Evolutionary conservation across 371 early-diverging fungal species (phyloP), one percentile per base, ranked within the genome.

Genomic region (Chytridium lagenaria): DNA sequence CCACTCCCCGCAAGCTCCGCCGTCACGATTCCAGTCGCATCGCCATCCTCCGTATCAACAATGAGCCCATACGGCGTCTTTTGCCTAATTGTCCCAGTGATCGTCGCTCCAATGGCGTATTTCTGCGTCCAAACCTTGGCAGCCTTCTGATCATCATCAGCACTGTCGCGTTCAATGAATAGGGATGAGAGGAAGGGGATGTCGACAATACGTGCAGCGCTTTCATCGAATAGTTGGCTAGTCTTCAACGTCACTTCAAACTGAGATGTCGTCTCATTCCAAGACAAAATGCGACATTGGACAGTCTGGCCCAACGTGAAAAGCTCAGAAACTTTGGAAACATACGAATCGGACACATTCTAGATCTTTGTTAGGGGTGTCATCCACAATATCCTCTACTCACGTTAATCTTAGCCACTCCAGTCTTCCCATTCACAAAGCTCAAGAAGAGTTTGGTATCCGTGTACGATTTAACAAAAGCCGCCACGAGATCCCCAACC

Each of bases 241-340:
- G 79, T 77, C 79, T 92, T 92, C 68, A 92, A 78, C n/a, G 86
- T 82, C 30, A 92, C 76, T 15, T 83, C 80, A 22, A 86, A 71
- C 68, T 80, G 80, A 7, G 79, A 73, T 34, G 69, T 75, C 23
- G 77, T 82, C 16, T 69, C 69, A 19, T 90, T 86, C 5, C 90
- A 76, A 37, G 71, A 73, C 52, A 75, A 73, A 22, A 93, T 85
- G 52, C 70, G 74, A 30, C 87, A 87, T 31, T 90, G 36, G 5
- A 94, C 91, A 12, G 92, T 88, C 74, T 94, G 92, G 65, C 89
- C 85, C 23, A 68, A 63, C 38, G 77, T 61, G 59, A 90, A 84
- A 59, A 79, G 52, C 23, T 86, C 86, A 26, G 70, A 68, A 2
- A 87, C 76, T 7, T 86, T 81, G 0, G 90, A 64, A 10, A 90